These are phyloP conservation scores for Neospermospora avenae DNA, from an alignment of 2,329 filamentous ascomycete species.

Conservation along the genomic window DNA sequence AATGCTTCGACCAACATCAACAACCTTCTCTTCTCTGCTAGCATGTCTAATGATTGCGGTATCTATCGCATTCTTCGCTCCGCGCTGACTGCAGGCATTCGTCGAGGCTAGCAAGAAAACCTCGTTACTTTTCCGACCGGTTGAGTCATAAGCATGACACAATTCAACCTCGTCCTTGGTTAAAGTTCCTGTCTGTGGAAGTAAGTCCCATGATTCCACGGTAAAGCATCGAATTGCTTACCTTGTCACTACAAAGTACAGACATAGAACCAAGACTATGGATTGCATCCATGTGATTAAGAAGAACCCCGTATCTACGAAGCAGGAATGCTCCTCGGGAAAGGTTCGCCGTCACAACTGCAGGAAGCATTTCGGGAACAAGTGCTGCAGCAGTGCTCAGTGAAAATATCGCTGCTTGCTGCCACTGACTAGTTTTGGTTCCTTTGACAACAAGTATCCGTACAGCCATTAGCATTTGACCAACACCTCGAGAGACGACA, in stretches of 20 bases:
- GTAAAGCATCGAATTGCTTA: background rate
- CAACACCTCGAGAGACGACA: background rate
- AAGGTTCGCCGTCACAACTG: slow-evolving; percentile 10
- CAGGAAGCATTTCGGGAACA: slow-evolving; percentile 14
- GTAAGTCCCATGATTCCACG: background rate
- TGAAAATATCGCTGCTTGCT: slow-evolving; percentile 3
- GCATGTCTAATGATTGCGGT: slow-evolving; percentile 3
- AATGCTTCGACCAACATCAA: background rate
- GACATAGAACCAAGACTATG: slow-evolving; percentile 11
- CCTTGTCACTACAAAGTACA: slow-evolving; percentile 14
- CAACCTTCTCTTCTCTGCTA: slow-evolving; percentile 1
- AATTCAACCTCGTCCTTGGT: slow-evolving; percentile 14
- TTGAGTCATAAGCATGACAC: background rate
- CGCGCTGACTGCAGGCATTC: slow-evolving; percentile 6
- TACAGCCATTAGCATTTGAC: background rate
- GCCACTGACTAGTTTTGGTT: background rate
- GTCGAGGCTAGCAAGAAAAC: slow-evolving; percentile 5
- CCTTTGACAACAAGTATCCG: slow-evolving; percentile 10
- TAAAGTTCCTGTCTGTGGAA: slow-evolving; percentile 6
- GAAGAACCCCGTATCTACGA: slow-evolving; percentile 1
- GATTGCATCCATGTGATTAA: slow-evolving; percentile 9
- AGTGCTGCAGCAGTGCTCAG: slow-evolving; percentile 8
- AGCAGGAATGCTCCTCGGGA: slow-evolving; percentile 4
- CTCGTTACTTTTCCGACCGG: background rate
- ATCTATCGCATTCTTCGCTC: slow-evolving; percentile 13